Percentiles rank a stretch among this genome's conserved stretches.
Evolutionary conservation across 2,329 filamentous ascomycete genomes (phyloP).

Genomic region (Calonectria pteridis): DNA sequence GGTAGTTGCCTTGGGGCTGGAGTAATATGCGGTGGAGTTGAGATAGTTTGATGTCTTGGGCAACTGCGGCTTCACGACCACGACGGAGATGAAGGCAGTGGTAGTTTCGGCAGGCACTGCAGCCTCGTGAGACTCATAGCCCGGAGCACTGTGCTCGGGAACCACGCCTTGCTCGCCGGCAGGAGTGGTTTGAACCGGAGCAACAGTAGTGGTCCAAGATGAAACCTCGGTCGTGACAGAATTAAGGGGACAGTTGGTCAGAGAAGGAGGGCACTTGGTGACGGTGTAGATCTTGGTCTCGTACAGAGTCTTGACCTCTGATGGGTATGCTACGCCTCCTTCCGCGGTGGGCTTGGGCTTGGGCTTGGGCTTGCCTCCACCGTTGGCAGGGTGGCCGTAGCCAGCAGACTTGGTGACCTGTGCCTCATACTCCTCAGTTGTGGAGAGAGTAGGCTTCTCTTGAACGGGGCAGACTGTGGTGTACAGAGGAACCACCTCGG

Average conservation of each 20-base stretch:
- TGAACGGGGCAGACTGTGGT: neutral
- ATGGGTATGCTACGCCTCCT: neutral
- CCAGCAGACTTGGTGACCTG: neutral
- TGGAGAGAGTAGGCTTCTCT: neutral
- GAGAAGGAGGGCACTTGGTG: constrained; percentile 65
- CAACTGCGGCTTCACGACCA: neutral
- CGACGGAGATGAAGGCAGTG: neutral
- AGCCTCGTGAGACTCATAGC: neutral
- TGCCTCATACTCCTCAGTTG: neutral
- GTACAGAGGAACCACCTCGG: neutral
- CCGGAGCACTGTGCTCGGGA: neutral
- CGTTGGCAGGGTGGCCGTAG: constrained; percentile 27
- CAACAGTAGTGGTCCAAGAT: constrained; percentile 37
- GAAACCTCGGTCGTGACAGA: constrained; percentile 49
- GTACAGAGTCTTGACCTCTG: constrained; percentile 59
- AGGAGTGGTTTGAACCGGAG: constrained; percentile 35
- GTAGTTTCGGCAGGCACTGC: neutral
- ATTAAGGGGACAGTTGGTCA: constrained; percentile 62
- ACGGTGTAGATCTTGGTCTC: constrained; percentile 66
- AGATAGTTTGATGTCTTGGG: neutral
- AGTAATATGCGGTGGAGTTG: neutral
- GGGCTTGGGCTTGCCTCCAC: neutral
- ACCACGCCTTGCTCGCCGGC: constrained; percentile 17
- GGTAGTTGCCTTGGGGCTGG: neutral
- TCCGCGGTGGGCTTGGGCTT: neutral